Base-by-base conservation (phyloP, 1,284 basidiomycete species). In the Cryptococcus sp. region DNA sequence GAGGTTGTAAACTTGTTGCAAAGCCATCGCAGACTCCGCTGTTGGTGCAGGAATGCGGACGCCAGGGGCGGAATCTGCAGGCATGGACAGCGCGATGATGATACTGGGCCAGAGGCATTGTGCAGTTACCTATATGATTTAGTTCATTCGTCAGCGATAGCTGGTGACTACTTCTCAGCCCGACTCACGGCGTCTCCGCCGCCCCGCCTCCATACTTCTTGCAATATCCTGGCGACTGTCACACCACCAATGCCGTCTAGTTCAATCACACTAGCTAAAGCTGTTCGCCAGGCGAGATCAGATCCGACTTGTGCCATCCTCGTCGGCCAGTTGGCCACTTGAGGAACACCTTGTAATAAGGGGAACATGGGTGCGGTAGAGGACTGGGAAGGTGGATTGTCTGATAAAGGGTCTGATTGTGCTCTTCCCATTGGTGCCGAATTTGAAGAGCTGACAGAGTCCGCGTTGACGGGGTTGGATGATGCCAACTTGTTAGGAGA, bases 121-220 rank as follows among this genome's bases (percentile, higher is more conserved):
- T 11, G 54, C 52, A 0, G 74, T 70, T 23, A 74, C 70, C 74
- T 74, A 50, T 38, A 20, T 10, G 19, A 25, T 10, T 41, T n/a
- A n/a, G 5, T 2, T 45, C 34, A 50, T 37, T 34, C 8, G 26
- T 34, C 29, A 34, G 29, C 29, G 8, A 34, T 34, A 34, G 29
- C 29, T 34, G 5, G 29, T 11, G 8, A 17, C 23, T 48, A 37
- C 16, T 16, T n/a, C 19, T 43, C 23, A 39, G 16, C n/a, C 5
- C 1, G n/a, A 66, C 73, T 67, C 52, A 75, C 75, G 8, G 63
- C 55, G 38, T 66, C 68, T 3, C 72, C 73, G 7, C 74, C 74
- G 10, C 74, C 74, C 26, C 74, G 52, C 52, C 68, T 70, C 74
- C 74, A 76, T 1, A 76, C 66, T 49, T 76, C 74, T 16, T 68